Percentiles rank a stretch among this genome's conserved stretches.
Evolutionary conservation across 148 eudicot species (phyloP).

Genomic region (Amaranthus hypochondriacus): DNA sequence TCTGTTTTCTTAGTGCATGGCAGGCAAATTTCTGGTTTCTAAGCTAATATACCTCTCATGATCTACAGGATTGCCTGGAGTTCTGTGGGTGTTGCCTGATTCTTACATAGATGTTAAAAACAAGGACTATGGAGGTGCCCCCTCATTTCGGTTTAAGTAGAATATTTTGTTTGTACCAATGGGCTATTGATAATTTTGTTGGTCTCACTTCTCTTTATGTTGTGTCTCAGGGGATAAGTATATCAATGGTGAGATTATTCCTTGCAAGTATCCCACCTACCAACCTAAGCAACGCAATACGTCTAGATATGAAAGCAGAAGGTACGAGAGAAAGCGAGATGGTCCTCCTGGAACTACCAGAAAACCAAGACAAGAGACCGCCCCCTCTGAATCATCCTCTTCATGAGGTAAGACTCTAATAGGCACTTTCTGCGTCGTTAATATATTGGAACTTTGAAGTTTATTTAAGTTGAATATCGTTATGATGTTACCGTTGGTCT

Average conservation of each 20-base stretch:
- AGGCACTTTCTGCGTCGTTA: no score
- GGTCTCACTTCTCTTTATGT: neutral
- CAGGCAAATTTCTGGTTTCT: neutral
- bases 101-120: constrained; percentile 95
- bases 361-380: constrained; percentile 52
- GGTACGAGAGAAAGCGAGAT: constrained; percentile 75
- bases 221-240: constrained; percentile 67
- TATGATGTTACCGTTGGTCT: neutral
- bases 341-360: constrained; percentile 58
- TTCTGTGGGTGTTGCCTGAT: constrained; percentile 94
- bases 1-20: neutral
- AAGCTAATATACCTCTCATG: neutral
- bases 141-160: neutral
- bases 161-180: neutral
- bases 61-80: constrained; percentile 80
- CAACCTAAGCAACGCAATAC: constrained; percentile 65
- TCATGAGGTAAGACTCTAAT: constrained; percentile 34
- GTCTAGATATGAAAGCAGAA: constrained; percentile 66
- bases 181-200: neutral
- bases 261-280: constrained; percentile 85
- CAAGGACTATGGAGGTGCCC: constrained; percentile 85
- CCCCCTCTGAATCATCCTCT: constrained; percentile 57
- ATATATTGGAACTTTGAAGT: neutral
- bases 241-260: constrained; percentile 84
- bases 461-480: no score